A percentile compares a stretch with the other conserved stretches of the same genome.
Conservation (phyloP, 208 protist genomes). For the Tritrichomonas foetus region DNA sequence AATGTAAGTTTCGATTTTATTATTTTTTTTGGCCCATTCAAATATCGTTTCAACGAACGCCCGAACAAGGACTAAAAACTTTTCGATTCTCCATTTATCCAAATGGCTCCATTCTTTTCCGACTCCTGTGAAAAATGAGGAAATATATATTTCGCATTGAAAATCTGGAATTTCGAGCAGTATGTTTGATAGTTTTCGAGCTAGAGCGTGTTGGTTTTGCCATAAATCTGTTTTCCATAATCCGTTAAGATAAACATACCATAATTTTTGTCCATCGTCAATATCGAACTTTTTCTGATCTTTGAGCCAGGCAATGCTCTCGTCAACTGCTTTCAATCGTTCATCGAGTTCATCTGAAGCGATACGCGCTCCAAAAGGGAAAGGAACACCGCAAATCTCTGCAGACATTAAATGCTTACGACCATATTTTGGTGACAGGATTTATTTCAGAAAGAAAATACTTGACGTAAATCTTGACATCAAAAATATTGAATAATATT, state of each 20-base stretch:
- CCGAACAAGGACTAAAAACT: not conserved
- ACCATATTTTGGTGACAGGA: too few relatives aligned
- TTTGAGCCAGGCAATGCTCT: not conserved
- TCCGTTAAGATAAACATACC: not conserved
- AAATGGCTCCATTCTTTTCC: not conserved
- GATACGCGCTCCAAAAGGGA: not conserved
- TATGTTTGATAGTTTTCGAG: not conserved
- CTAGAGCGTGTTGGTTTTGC: not conserved
- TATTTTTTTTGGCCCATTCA: not conserved
- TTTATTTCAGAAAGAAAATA: too few relatives aligned
- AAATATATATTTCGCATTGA: not conserved
- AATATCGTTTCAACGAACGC: not conserved
- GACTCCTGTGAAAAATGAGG: not conserved
- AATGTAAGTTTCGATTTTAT: not conserved
- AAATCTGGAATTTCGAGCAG: not conserved
- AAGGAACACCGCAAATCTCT: not conserved
- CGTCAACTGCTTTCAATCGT: not conserved
- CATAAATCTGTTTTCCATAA: not conserved
- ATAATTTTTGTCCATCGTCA: not conserved
- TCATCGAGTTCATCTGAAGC: not conserved
- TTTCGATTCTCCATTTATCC: not conserved
- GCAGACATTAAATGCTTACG: not conserved
- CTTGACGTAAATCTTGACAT: too few relatives aligned
- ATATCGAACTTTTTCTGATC: not conserved
- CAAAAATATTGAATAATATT: too few relatives aligned